These are phyloP conservation scores for Pythium volutum DNA, from an alignment of 352 stramenopile genomes.

Conservation along the genomic window DNA sequence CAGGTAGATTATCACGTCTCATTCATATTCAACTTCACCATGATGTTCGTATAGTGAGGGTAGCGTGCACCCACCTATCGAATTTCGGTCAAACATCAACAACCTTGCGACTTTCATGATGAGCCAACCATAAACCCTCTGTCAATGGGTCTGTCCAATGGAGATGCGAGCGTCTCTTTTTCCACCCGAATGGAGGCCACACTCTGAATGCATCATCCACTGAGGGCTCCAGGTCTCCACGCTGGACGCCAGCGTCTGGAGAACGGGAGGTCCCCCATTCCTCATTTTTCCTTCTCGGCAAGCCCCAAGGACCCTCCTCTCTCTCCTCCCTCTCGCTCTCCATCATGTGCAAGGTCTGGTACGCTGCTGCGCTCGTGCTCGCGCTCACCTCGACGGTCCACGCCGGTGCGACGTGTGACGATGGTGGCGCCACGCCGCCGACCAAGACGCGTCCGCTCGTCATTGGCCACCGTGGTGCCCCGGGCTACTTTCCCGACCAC, in stretches of 20 bases:
- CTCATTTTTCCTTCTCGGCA: not conserved
- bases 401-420: constrained; percentile 32
- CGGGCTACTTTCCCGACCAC: constrained; percentile 89
- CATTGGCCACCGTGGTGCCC: constrained; percentile 84
- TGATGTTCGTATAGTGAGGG: too few species aligned
- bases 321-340: constrained; percentile 24
- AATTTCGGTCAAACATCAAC: too few species aligned
- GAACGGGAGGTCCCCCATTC: not conserved
- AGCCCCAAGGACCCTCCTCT: not conserved
- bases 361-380: constrained; percentile 29
- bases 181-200: too few species aligned
- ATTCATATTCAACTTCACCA: too few species aligned
- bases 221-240: not conserved
- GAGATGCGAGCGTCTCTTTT: too few species aligned
- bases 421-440: constrained; percentile 23
- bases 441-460: constrained; percentile 53
- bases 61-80: too few species aligned
- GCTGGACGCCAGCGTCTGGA: too few species aligned
- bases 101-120: too few species aligned
- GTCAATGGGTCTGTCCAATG: too few species aligned
- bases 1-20: too few species aligned
- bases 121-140: too few species aligned
- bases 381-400: constrained; percentile 24
- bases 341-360: constrained; percentile 50
- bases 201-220: too few species aligned